Percentiles rank a stretch among this genome's conserved stretches.
Evolutionary conservation across 495 filamentous ascomycete genomes (phyloP).

Genomic region (Cercophora newfieldiana): DNA sequence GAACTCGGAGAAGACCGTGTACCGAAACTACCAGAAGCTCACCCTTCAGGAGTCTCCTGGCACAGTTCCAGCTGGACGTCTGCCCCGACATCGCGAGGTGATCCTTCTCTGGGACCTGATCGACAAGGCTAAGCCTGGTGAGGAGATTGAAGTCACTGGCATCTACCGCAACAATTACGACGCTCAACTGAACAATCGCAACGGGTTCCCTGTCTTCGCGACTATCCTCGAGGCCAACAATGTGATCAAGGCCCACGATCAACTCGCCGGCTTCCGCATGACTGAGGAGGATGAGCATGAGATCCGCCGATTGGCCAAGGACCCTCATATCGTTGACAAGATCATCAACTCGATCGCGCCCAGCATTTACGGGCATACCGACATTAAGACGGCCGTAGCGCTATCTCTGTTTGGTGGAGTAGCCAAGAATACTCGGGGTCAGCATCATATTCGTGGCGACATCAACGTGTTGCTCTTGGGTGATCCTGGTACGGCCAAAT

Average conservation of each 20-base stretch:
- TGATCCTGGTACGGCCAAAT: conserved; percentile 98
- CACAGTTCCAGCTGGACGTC: conserved; percentile 92
- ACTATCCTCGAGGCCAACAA: conserved; percentile 98
- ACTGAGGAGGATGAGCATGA: conserved; percentile 94
- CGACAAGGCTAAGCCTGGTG: conserved; percentile 93
- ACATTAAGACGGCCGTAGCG: conserved; percentile 97
- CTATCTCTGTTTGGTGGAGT: conserved; percentile 95
- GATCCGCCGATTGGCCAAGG: conserved; percentile 81
- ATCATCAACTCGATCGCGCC: conserved; percentile 93
- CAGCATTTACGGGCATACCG: conserved; percentile 93
- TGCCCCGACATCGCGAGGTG: conserved; percentile 92
- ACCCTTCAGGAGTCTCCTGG: conserved; percentile 97
- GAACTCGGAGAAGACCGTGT: conserved; percentile 98
- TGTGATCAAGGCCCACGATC: conserved; percentile 94
- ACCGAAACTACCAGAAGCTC: conserved; percentile 97
- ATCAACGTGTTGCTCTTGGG: conserved; percentile 98
- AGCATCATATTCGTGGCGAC: conserved; percentile 89
- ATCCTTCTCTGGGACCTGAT: conserved; percentile 97
- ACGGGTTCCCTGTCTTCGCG: conserved; percentile 98
- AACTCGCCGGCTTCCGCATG: conserved; percentile 94
- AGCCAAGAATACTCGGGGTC: conserved; percentile 82
- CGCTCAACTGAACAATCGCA: conserved; percentile 96
- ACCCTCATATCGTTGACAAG: conserved; percentile 93
- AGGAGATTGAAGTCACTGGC: conserved; percentile 96
- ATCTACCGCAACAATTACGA: conserved; percentile 99